Conservation (phyloP, 2,329 filamentous ascomycete genomes). For the Amauroascus verrucosus region DNA sequence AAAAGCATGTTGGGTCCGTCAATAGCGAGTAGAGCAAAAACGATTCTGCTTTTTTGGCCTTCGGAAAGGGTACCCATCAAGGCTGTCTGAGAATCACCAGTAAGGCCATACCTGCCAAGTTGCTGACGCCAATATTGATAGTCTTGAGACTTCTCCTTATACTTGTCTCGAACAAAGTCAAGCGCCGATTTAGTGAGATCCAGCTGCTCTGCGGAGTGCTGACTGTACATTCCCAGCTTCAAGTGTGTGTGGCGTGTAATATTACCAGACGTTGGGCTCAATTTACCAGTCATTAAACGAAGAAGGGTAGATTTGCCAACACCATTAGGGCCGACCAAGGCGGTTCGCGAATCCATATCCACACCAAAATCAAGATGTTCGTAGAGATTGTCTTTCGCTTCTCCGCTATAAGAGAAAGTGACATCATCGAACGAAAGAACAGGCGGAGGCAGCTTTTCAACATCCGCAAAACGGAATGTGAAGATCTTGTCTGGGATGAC, state of each 20-base stretch:
- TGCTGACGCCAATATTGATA: constrained; percentile 99
- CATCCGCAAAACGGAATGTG: constrained; percentile 95
- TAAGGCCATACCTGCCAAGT: constrained; percentile 87
- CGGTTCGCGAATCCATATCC: constrained; percentile 97
- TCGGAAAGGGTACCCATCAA: constrained; percentile 97
- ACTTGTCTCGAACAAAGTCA: constrained; percentile 97
- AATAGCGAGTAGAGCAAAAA: constrained; percentile 91
- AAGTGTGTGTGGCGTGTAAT: constrained; percentile 93
- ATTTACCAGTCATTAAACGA: constrained; percentile 99
- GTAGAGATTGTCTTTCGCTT: constrained; percentile 83
- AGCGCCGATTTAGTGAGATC: constrained; percentile 95
- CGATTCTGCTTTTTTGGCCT: constrained; percentile 95
- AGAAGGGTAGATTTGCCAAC: constrained; percentile 99
- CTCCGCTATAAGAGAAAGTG: constrained; percentile 93
- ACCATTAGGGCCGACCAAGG: constrained; percentile 98
- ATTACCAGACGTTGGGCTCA: constrained; percentile 69
- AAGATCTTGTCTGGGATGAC: constrained; percentile 79
- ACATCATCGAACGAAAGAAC: constrained; percentile 95
- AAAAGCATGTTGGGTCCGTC: constrained; percentile 95
- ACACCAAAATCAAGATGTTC: constrained; percentile 95
- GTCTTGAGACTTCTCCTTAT: constrained; percentile 77
- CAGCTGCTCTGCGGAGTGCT: constrained; percentile 97
- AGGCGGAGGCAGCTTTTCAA: constrained; percentile 97
- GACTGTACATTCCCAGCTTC: constrained; percentile 95
- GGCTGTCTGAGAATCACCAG: constrained; percentile 86